Evolutionary conservation across 257 asterid species (phyloP).

Genomic region (Solanum tacnaense): DNA sequence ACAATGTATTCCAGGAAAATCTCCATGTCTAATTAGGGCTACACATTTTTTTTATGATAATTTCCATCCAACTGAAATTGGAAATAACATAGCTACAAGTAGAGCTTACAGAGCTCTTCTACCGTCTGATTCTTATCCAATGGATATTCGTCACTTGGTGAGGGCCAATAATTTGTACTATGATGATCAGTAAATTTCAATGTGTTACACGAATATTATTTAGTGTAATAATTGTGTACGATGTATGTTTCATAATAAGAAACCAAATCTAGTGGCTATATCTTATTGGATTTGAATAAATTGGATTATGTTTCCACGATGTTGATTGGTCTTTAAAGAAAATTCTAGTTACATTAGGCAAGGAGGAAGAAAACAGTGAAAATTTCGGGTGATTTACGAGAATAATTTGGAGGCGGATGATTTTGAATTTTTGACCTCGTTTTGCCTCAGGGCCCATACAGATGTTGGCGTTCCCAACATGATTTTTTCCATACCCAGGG

Average conservation of each 20-base stretch:
- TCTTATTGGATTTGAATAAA: neutral
- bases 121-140: conserved; percentile 23
- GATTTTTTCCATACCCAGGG: too few relatives aligned
- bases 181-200: neutral
- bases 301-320: neutral
- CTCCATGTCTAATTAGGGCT: conserved; percentile 18
- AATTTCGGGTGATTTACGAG: rapidly evolving
- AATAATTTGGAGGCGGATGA: rapidly evolving
- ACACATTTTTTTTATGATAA: conserved; percentile 18
- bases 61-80: conserved; percentile 17
- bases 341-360: neutral
- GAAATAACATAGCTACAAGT: neutral
- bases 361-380: neutral
- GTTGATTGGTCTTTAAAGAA: neutral
- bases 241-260: neutral
- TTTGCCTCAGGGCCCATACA: too few relatives aligned
- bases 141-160: conserved; percentile 16
- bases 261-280: neutral
- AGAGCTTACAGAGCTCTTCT: conserved; percentile 16
- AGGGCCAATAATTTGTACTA: neutral
- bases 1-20: conserved; percentile 3
- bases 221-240: neutral
- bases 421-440: neutral
- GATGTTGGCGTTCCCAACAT: too few relatives aligned
- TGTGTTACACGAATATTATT: neutral